A percentile compares a stretch with the other conserved stretches of the same genome.
phyloP scores from a whole-genome alignment of 2,329 filamentous ascomycete species.

The Pezicula radicicola region DNA sequence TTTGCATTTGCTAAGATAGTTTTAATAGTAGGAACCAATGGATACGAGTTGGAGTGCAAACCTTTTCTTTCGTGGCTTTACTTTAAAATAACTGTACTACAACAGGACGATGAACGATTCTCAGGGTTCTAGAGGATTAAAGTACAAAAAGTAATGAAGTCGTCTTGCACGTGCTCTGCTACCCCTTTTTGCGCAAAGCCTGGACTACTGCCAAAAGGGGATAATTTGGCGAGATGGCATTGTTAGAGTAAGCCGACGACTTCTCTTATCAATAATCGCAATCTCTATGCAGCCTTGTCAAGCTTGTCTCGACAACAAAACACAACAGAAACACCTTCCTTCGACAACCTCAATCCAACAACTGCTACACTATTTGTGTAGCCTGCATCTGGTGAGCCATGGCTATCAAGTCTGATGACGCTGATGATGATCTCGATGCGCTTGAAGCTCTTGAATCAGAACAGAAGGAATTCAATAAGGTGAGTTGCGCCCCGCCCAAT shows the following conservation, averaged over 20 bases:
- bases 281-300: not conserved
- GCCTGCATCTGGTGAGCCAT: conserved; percentile 25
- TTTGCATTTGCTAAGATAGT: too few relatives aligned
- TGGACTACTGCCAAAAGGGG: too few relatives aligned
- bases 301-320: not conserved
- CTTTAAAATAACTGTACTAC: too few relatives aligned
- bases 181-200: too few relatives aligned
- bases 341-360: not conserved
- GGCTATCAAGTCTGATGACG: conserved; percentile 23
- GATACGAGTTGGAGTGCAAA: too few relatives aligned
- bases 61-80: too few relatives aligned
- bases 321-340: not conserved
- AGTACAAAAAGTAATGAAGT: not conserved
- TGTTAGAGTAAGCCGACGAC: too few relatives aligned
- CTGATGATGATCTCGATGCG: conserved; percentile 64
- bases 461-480: conserved; percentile 89
- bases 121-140: too few relatives aligned
- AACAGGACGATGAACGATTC: too few relatives aligned
- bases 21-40: too few relatives aligned
- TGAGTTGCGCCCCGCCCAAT: conserved; percentile 30
- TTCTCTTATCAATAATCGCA: too few relatives aligned
- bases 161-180: not conserved
- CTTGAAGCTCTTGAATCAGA: conserved; percentile 80
- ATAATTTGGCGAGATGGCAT: too few relatives aligned
- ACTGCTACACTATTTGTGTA: conserved; percentile 7